Conservation (phyloP, 108 stramenopile genomes). For the Fragilaria radians region DNA sequence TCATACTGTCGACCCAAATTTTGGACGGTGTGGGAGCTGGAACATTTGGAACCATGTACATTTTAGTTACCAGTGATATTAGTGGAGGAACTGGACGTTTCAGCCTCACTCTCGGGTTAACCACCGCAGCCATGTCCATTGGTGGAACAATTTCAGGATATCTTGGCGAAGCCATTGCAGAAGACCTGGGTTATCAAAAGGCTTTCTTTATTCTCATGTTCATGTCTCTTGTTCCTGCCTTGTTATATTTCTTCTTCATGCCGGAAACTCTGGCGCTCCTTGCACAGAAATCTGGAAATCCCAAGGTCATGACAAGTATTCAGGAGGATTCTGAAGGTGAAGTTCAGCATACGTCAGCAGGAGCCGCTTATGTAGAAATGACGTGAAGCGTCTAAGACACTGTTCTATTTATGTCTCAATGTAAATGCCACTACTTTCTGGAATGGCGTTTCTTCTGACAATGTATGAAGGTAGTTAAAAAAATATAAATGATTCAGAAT, state of each 20-base stretch:
- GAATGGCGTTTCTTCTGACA: too few species aligned
- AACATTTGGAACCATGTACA: slow-evolving; percentile 86
- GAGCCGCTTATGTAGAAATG: slow-evolving; percentile 4
- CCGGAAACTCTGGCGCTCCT: slow-evolving; percentile 66
- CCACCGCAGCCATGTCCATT: slow-evolving; percentile 84
- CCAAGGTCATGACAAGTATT: slow-evolving; percentile 5
- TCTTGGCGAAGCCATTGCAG: slow-evolving; percentile 75
- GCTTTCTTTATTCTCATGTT: slow-evolving; percentile 76
- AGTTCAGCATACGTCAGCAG: neutral
- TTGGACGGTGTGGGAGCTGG: slow-evolving; percentile 88
- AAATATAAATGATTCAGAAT: too few species aligned
- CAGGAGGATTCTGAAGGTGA: slow-evolving; percentile 4
- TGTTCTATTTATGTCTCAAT: too few species aligned
- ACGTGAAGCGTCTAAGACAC: too few species aligned
- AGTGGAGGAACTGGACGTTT: slow-evolving; percentile 82
- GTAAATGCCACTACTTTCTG: too few species aligned
- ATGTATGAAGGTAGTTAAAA: too few species aligned
- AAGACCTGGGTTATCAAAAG: slow-evolving; percentile 64
- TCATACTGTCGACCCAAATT: slow-evolving; percentile 81
- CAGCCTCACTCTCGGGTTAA: slow-evolving; percentile 69
- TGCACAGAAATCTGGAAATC: neutral
- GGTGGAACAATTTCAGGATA: slow-evolving; percentile 88
- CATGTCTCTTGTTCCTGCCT: slow-evolving; percentile 66
- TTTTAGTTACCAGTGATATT: slow-evolving; percentile 84
- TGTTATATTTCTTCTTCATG: slow-evolving; percentile 67